Base-by-base conservation (phyloP, 495 filamentous ascomycete species). In the Apodospora peruviana region DNA sequence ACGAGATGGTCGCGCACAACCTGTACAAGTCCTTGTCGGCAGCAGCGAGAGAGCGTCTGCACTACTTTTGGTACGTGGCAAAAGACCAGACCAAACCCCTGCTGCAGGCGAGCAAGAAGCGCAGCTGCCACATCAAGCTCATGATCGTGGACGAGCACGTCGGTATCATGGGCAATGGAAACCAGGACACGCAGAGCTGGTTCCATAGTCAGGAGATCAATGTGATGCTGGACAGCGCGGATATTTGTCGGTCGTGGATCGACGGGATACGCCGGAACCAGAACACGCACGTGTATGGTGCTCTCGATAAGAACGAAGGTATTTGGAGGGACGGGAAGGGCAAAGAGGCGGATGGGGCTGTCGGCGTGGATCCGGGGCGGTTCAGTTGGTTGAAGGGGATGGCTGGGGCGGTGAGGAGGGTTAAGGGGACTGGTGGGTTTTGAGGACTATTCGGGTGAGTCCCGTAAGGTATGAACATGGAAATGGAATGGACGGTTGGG, bases 171-270 rank as follows among this genome's bases (percentile, higher is more conserved):
- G 85, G 86, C 5, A 87, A 80, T 52, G 86, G 87, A 1, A 91
- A 91, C 58, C 80, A 87, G 57, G 86, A 91, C 46, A 88, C 86
- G n/a, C 87, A 91, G 68, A 80, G 74, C 49, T 91, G 82, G 80
- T 89, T 72, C 53, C 86, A 91, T 59, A 80, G 74, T 29, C 84
- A 88, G 62, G 87, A 91, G 59, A 74, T 85, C 47, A 91, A 91
- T 55, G 55, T 89, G 11, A 75, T 91, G 72, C 58, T 88, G 12
- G 86, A 91, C 47, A 82, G 76, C 3, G 57, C 61, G 0, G 45
- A 68, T 2, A 57, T 90, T 5, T 91, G 86, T 51, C 52, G 59
- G 46, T 63, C 67, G 29, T 90, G 86, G 86, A 69, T 75, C 16
- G 78, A 81, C 18, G 80, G 69, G 0, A 64, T 90, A 14, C 56